Conservation (phyloP, 2,329 filamentous ascomycete species). For the Diaporthe amygdali region DNA sequence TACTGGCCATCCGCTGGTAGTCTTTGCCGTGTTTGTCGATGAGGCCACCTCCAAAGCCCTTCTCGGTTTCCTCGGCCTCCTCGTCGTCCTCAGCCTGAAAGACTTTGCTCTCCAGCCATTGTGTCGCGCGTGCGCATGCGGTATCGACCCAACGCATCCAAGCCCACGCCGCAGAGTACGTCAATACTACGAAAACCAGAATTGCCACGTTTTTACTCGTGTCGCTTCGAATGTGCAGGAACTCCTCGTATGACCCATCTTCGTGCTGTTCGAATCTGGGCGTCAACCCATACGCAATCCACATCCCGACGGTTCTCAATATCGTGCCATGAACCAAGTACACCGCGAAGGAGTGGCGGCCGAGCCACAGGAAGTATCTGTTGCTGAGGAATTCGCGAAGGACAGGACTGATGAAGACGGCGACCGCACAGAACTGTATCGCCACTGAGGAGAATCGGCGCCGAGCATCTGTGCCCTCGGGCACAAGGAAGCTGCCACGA, state of each 20-base stretch:
- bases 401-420: slow-evolving; percentile 54
- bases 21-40: background rate
- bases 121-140: slow-evolving; percentile 52
- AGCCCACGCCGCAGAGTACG: slow-evolving; percentile 52
- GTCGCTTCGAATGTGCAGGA: slow-evolving; percentile 47
- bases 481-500: slow-evolving; percentile 50
- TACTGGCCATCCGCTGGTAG: background rate
- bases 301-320: slow-evolving; percentile 53
- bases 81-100: slow-evolving; percentile 48
- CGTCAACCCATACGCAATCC: slow-evolving; percentile 58
- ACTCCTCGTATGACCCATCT: slow-evolving; percentile 45
- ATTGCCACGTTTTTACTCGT: slow-evolving; percentile 48
- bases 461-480: slow-evolving; percentile 41
- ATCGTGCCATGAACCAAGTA: slow-evolving; percentile 60
- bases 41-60: slow-evolving; percentile 25
- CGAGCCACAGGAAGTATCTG: slow-evolving; percentile 56
- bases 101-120: slow-evolving; percentile 51
- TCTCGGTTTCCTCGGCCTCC: slow-evolving; percentile 29
- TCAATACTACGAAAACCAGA: slow-evolving; percentile 49
- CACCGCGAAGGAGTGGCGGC: slow-evolving; percentile 60
- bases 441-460: slow-evolving; percentile 54
- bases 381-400: slow-evolving; percentile 55
- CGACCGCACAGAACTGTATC: slow-evolving; percentile 53
- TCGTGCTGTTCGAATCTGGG: slow-evolving; percentile 28
- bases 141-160: slow-evolving; percentile 59